A percentile compares a stretch with the other conserved stretches of the same genome.
These are phyloP conservation scores for Antitrichia curtipendula DNA, from an alignment of 225 moss, liverwort and hornwort species.

Conservation along the genomic window DNA sequence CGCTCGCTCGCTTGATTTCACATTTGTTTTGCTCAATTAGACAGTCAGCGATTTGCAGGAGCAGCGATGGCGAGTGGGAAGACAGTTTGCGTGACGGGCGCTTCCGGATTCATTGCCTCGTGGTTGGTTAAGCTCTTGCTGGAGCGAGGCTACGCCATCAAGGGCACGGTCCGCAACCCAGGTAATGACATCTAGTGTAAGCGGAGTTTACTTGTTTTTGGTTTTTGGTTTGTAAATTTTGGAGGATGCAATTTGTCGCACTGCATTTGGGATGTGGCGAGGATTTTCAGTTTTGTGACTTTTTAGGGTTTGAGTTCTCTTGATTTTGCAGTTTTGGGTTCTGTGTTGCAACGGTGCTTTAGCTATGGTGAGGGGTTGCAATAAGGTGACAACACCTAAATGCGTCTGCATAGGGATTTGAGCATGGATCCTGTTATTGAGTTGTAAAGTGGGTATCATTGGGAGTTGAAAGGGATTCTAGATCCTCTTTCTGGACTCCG, in stretches of 20 bases:
- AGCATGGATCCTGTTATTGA: not conserved
- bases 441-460: no score
- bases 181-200: not conserved
- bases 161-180: constrained; percentile 54
- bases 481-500: not conserved
- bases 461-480: not conserved
- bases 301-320: not conserved
- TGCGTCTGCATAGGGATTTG: not conserved
- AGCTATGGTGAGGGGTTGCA: not conserved
- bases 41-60: not conserved
- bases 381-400: not conserved
- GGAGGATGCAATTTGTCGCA: not conserved
- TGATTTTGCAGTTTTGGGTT: not conserved
- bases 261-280: not conserved
- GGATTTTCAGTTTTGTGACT: not conserved
- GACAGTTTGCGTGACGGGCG: constrained; percentile 56
- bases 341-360: not conserved
- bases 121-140: constrained; percentile 59
- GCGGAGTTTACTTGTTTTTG: not conserved
- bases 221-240: not conserved
- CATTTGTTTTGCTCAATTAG: not conserved
- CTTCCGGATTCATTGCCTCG: constrained; percentile 66
- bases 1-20: not conserved
- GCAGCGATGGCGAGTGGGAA: constrained; percentile 10
- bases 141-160: constrained; percentile 46